A percentile compares a stretch with the other conserved stretches of the same genome.
Evolutionary conservation across 441 rosid genomes (phyloP).

Genomic region (Euphorbia neoarborescens): DNA sequence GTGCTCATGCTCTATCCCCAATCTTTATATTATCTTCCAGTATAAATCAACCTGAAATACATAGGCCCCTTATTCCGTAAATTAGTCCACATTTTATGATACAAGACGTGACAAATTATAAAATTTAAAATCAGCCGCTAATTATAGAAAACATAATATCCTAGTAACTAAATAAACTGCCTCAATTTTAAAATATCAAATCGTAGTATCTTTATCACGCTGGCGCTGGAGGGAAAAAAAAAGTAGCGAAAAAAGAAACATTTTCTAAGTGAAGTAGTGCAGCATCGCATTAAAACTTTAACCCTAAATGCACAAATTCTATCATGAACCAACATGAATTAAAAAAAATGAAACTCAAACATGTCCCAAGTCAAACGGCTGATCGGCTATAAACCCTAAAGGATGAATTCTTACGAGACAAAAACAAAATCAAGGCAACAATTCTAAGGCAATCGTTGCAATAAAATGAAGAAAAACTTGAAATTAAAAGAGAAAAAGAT

Average conservation of each 20-base stretch:
- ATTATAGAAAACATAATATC: background rate
- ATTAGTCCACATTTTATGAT: background rate
- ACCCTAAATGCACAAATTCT: background rate
- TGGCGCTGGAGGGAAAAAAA: no score
- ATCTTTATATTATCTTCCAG: slow-evolving; percentile 9
- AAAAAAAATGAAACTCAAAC: background rate
- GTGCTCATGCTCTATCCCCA: slow-evolving; percentile 41
- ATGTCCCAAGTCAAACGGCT: background rate
- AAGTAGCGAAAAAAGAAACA: background rate
- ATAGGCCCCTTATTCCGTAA: background rate
- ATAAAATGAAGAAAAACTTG: background rate
- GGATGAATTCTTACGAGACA: background rate
- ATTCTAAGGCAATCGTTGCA: background rate
- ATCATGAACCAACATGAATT: background rate
- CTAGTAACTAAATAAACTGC: background rate
- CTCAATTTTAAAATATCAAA: background rate
- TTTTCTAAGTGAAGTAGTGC: background rate
- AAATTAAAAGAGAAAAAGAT: background rate
- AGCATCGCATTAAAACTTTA: background rate
- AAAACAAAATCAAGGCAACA: background rate
- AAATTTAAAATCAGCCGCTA: background rate
- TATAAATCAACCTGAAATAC: slow-evolving; percentile 6
- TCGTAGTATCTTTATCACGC: background rate
- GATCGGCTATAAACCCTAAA: background rate
- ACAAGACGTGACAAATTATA: background rate